Percentiles rank a stretch among this genome's conserved stretches.
Conservation (phyloP, 768 basidiomycete genomes). For the Hemileccinum impolitum region DNA sequence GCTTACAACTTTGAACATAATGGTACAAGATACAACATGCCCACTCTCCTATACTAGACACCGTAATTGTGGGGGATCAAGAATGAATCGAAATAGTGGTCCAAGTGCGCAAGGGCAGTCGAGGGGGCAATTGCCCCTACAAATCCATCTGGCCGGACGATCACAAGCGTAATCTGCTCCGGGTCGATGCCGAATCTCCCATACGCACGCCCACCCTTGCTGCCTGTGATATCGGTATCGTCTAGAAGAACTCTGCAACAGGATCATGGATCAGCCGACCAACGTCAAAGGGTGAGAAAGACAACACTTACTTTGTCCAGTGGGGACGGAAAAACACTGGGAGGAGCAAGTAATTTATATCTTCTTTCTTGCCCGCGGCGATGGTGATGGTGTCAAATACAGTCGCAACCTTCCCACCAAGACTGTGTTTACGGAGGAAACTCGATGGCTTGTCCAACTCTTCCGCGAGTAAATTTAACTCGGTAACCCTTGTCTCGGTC, state of each 20-base stretch:
- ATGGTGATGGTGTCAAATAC: constrained; percentile 34
- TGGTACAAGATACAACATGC: constrained; percentile 19
- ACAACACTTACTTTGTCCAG: constrained; percentile 39
- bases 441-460: constrained; percentile 24
- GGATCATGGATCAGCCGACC: not conserved
- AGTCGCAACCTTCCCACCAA: constrained; percentile 15
- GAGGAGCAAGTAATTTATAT: constrained; percentile 32
- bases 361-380: constrained; percentile 29
- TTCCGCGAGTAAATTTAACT: constrained; percentile 25
- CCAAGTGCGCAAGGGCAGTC: constrained; percentile 32
- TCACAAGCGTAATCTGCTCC: constrained; percentile 29
- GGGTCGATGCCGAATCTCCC: constrained; percentile 32
- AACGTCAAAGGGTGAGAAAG: not conserved
- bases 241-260: constrained; percentile 34
- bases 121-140: constrained; percentile 35
- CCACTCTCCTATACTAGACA: not conserved
- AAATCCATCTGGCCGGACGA: constrained; percentile 42
- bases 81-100: constrained; percentile 49
- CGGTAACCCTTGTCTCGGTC: constrained; percentile 16
- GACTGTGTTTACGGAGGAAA: constrained; percentile 29
- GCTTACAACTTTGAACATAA: constrained; percentile 15
- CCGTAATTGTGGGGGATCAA: constrained; percentile 21
- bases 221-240: constrained; percentile 31
- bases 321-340: constrained; percentile 37
- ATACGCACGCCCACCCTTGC: constrained; percentile 33